Evolutionary conservation across 2,329 filamentous ascomycete species (phyloP), one percentile per base, ranked within the genome.

Genomic region (Chalara sp.): DNA sequence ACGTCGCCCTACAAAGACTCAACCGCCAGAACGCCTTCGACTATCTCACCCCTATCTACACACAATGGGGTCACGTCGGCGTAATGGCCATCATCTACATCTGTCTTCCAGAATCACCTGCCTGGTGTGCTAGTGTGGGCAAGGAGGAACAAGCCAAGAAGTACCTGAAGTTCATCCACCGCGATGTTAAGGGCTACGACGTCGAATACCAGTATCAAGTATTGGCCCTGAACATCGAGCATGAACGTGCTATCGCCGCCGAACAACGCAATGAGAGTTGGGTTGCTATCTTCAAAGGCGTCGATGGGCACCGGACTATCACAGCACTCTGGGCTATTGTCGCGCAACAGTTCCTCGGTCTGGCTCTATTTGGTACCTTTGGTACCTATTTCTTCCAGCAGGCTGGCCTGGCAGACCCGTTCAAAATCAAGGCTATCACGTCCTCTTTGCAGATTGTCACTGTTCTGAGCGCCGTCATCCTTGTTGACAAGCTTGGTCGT

Each of bases 21-120:
- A 65, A 62, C 46, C 50, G 55, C 5, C 48, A 50, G 0, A 57
- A 67, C 32, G 65, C 66, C 0, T 56, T 61, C 28, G 58, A 72
- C 44, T 73, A 67, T 49, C 61, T 65, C 6, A 64, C 63, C 3
- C 66, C 71, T 1, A 68, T 74, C 30, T 71, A 71, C 45, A 71
- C 70, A 0, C 69, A 74, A 58, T 74, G 72, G 71, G 67, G 64
- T 1, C 68, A 71, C 57, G 61, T 74, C 8, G 72, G 69, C 0
- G 30, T 68, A 6, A 72, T 71, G 63, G 44, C 63, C 0, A 44
- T 67, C 3, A 68, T 72, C 10, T 72, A 69, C 37, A 5, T 68
- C 6, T 49, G 66, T 6, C 55, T 73, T 4, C 68, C 68, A 2
- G 68, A 69, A 46, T 68, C 70, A 0, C 70, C 71, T 1, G 68